Base-by-base conservation (phyloP, 306 rosid genomes). In the Mimosa pudica region DNA sequence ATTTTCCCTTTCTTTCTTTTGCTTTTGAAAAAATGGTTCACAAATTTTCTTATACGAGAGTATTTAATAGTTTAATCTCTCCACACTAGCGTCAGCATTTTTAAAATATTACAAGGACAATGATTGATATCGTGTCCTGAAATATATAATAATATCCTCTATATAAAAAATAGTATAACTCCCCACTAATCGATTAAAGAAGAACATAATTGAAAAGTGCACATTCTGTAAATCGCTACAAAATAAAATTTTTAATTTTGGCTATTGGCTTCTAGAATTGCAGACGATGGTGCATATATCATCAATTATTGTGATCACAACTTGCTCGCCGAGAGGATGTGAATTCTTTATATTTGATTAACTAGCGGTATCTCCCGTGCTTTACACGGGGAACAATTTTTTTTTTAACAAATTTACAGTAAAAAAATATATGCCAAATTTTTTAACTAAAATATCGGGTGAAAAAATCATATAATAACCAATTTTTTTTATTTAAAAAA, bases 301-400 rank as follows among this genome's bases (percentile, higher is more conserved):
- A 52, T 62, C 74, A 76, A 82, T 82, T 72, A 60, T 76, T 81
- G 64, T 57, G 80, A 60, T 60, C 62, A 73, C 62, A 73, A 35
- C 79, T 74, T 11, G 55, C 24, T 33, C 5, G 14, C 60, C 4
- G 20, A 79, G 30, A 47, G 42, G 46, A 2, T 79, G 3, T 45
- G 6, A 1, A 54, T 78, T 78, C 65, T 8, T 38, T 38, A 38
- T 38, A 38, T 38, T 38, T 38, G 42, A 38, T 38, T 38, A 38
- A n/a, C n/a, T n/a, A n/a, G n/a, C n/a, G n/a, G n/a, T n/a, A n/a
- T n/a, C n/a, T n/a, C n/a, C n/a, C n/a, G n/a, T n/a, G n/a, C n/a
- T n/a, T n/a, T n/a, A n/a, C n/a, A n/a, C n/a, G n/a, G n/a, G n/a
- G n/a, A n/a, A n/a, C n/a, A n/a, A n/a, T n/a, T n/a, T n/a, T n/a